Base-by-base conservation (phyloP, 495 filamentous ascomycete species). In the Annulohypoxylon moriforme region DNA sequence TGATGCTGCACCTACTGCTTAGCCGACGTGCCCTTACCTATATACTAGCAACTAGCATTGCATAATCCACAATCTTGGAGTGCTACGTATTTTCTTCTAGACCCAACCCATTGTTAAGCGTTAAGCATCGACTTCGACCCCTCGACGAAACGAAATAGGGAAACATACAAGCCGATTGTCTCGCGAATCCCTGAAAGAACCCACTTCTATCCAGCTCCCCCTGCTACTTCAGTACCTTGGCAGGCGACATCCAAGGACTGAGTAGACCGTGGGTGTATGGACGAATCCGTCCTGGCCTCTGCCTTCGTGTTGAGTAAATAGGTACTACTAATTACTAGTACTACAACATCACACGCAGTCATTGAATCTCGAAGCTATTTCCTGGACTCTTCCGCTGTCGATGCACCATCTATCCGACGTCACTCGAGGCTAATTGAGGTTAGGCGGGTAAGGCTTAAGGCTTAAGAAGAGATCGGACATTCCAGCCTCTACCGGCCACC, bases 151-250 rank as follows among this genome's bases (percentile, higher is more conserved):
- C 55, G 29, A 64, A 69, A 69, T 31, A 68, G 46, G 53, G 66
- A 68, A 68, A 65, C 38, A 56, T 24, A 58, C 61, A 36, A 61
- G 61, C 40, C 56, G 65, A 68, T 65, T 60, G 61, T 73, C 61
- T 73, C 50, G 49, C 42, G 36, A 73, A 73, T 69, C 71, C 71
- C 66, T 73, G 71, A 73, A 50, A 20, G 66, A 69, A 49, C 31
- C 71, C 71, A 73, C 71, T 62, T 49, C 58, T 61, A 57, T 34
- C 61, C 55, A 49, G 44, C 31, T 53, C 20, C 71, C 70, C 71
- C 66, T 68, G 65, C 66, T 53, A 33, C 42, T 66, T 63, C 66
- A 62, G 65, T 53, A 33, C 42, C 71, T 69, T 73, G 66, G 65
- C 70, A 53, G 60, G 56, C 34, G 52, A 60, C 58, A 61, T 60